A percentile compares a stretch with the other conserved stretches of the same genome.
Conservation (phyloP, 2,329 filamentous ascomycete species). For the Botrytis sinoallii region DNA sequence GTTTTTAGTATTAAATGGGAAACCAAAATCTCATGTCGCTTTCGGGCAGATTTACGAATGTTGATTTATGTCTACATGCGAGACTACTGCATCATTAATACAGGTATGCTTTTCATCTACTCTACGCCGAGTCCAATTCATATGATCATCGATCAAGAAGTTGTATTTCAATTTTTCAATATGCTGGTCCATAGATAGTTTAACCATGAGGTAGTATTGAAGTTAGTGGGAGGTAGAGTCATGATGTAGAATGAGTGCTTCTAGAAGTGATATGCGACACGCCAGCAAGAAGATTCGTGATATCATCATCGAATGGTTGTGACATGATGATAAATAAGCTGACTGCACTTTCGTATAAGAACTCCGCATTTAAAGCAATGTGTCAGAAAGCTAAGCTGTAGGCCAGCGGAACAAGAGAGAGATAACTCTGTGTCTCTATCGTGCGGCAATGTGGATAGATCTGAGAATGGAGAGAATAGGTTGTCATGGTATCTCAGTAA, state of each 20-base stretch:
- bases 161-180: neutral
- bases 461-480: neutral
- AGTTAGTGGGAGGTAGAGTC: neutral
- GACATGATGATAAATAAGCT: neutral
- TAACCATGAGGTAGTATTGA: neutral
- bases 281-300: neutral
- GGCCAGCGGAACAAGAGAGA: neutral
- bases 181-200: neutral
- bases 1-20: too few species aligned
- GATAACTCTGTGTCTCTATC: neutral
- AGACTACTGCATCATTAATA: too few species aligned
- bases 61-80: too few species aligned
- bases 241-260: neutral
- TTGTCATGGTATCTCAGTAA: neutral
- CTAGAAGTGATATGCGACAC: neutral
- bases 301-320: neutral
- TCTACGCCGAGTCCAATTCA: too few species aligned
- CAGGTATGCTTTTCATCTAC: too few species aligned
- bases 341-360: neutral
- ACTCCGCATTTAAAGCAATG: neutral
- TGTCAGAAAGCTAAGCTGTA: neutral
- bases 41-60: too few species aligned
- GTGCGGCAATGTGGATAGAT: neutral
- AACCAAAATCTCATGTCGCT: too few species aligned
- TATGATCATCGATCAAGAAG: too few species aligned